Evolutionary conservation across 371 early-diverging fungal genomes (phyloP).

Genomic region (Sporodiniella umbellata): DNA sequence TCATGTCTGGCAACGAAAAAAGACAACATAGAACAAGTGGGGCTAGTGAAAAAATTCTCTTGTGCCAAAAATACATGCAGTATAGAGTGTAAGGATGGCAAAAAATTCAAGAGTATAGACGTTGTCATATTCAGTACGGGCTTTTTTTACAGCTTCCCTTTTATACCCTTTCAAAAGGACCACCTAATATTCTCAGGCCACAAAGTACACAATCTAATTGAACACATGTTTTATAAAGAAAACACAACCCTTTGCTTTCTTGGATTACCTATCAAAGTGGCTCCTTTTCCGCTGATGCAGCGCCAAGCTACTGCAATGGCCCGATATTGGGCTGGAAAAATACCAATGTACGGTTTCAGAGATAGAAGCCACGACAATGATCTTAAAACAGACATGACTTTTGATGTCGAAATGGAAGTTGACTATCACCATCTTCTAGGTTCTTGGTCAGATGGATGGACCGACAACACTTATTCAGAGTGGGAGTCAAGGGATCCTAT

Average conservation of each 20-base stretch:
- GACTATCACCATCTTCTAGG: constrained; percentile 29
- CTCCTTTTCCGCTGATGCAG: constrained; percentile 58
- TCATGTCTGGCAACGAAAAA: constrained; percentile 12
- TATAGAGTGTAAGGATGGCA: constrained; percentile 38
- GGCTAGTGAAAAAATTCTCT: constrained; percentile 6
- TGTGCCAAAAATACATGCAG: not conserved
- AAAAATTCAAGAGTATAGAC: constrained; percentile 32
- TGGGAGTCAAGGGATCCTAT: constrained; percentile 21
- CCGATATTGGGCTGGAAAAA: constrained; percentile 35
- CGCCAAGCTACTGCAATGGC: constrained; percentile 49
- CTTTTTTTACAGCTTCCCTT: constrained; percentile 58
- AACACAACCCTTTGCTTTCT: constrained; percentile 57
- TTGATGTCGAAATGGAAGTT: constrained; percentile 18
- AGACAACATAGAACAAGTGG: constrained; percentile 16
- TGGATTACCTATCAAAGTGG: constrained; percentile 53
- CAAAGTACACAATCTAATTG: constrained; percentile 40
- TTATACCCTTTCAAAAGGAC: constrained; percentile 26
- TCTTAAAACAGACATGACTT: constrained; percentile 12
- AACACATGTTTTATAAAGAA: constrained; percentile 43
- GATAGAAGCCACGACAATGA: constrained; percentile 7
- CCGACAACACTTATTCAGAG: not conserved
- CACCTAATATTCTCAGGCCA: constrained; percentile 39
- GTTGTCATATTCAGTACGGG: constrained; percentile 60
- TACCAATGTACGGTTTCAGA: constrained; percentile 20
- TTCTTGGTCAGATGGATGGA: constrained; percentile 36